These are phyloP conservation scores for Pneumocystis carinii DNA, from an alignment of 1,139 yeast species.

Conservation along the genomic window DNA sequence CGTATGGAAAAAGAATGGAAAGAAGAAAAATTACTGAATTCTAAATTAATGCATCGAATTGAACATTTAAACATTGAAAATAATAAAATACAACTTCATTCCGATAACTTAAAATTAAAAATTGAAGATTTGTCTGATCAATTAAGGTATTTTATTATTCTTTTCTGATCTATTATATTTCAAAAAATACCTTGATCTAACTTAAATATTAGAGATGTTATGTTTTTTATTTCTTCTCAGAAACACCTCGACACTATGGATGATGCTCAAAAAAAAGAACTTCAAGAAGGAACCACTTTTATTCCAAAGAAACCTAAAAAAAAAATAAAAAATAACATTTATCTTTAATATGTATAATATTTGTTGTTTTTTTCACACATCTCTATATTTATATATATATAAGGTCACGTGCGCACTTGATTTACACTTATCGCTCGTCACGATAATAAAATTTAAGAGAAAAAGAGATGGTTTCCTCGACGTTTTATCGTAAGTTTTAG, in stretches of 20 bases:
- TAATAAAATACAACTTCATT: neutral
- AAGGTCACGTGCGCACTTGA: neutral
- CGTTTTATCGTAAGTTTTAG: neutral
- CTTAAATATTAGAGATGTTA: neutral
- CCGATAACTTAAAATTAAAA: neutral
- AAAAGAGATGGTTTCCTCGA: neutral
- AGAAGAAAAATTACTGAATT: constrained; percentile 40
- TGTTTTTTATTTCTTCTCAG: neutral
- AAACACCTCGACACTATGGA: neutral
- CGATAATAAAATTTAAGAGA: no score
- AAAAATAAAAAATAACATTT: neutral
- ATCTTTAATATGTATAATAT: neutral
- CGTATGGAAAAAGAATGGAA: constrained; percentile 24
- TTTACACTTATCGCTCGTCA: no score
- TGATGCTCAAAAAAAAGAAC: neutral
- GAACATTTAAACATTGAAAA: constrained; percentile 28
- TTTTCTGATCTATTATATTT: neutral
- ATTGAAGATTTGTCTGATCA: neutral
- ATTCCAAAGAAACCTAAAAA: neutral
- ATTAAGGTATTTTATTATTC: neutral
- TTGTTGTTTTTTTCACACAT: neutral
- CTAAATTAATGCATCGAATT: constrained; percentile 43
- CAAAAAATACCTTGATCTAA: neutral
- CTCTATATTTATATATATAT: neutral
- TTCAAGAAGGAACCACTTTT: neutral